These are phyloP conservation scores for Prunus kanzakura DNA, from an alignment of 306 rosid genomes.

Conservation along the genomic window DNA sequence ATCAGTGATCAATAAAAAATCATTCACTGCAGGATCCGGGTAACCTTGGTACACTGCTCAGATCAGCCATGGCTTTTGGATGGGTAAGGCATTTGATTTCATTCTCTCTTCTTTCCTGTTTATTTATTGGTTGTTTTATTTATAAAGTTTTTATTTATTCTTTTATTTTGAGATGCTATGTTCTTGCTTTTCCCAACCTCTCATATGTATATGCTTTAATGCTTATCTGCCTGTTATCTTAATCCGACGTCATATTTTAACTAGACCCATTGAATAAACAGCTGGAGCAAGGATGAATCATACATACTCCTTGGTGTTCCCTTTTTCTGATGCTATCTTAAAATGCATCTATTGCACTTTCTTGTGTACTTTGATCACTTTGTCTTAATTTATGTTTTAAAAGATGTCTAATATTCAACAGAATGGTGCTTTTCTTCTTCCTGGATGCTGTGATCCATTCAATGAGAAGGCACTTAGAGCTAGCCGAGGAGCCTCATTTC, in stretches of 20 bases:
- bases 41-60: conserved; percentile 83
- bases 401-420: conserved; percentile 30
- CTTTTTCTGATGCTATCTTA: neutral
- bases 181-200: neutral
- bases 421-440: conserved; percentile 85
- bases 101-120: conserved; percentile 13
- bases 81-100: conserved; percentile 59
- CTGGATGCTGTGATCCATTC: conserved; percentile 94
- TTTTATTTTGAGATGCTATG: neutral
- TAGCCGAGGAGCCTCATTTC: conserved; percentile 91
- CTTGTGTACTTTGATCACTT: neutral
- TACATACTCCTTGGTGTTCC: neutral
- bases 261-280: neutral
- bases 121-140: neutral
- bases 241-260: neutral
- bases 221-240: neutral
- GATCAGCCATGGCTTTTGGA: conserved; percentile 85
- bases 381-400: neutral
- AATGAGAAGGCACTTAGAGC: conserved; percentile 95
- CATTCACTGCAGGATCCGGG: conserved; percentile 81
- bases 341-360: neutral
- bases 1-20: conserved; percentile 21
- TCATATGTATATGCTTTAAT: neutral
- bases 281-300: neutral
- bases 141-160: neutral